Conservation (phyloP, 768 basidiomycete species). For the Boletales sp. region DNA sequence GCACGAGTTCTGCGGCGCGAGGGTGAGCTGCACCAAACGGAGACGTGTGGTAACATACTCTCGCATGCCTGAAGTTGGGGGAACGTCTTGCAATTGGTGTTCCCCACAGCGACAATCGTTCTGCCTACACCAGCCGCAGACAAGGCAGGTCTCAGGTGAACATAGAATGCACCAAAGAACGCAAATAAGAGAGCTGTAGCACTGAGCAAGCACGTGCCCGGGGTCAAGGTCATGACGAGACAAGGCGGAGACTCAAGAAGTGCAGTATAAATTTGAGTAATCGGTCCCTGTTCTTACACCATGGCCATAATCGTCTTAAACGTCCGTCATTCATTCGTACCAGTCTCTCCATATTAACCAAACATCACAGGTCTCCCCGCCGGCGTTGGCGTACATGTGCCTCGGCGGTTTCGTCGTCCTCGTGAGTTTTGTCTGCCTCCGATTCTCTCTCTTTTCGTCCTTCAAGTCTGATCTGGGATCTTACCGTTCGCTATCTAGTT, state of each 20-base stretch:
- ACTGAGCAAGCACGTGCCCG: not conserved
- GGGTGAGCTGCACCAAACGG: constrained; percentile 9
- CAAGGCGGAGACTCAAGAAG: too few relatives aligned
- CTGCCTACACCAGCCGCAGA: constrained; percentile 42
- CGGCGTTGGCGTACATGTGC: constrained; percentile 58
- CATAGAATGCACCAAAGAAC: constrained; percentile 43
- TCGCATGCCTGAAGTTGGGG: constrained; percentile 64
- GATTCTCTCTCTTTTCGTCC: not conserved
- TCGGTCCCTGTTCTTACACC: too few relatives aligned
- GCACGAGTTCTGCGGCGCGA: constrained; percentile 44
- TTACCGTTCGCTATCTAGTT: constrained; percentile 46
- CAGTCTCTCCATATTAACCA: constrained; percentile 17
- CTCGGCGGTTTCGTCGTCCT: constrained; percentile 55
- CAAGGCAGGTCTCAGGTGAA: constrained; percentile 47
- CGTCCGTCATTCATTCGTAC: constrained; percentile 17
- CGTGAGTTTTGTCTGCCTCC: constrained; percentile 24
- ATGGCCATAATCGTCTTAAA: constrained; percentile 23
- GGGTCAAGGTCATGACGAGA: too few relatives aligned
- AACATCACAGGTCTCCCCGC: constrained; percentile 43
- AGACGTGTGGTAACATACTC: constrained; percentile 39
- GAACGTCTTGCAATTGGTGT: constrained; percentile 45
- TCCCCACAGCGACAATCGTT: constrained; percentile 42
- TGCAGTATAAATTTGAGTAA: too few relatives aligned
- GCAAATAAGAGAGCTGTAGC: constrained; percentile 32
- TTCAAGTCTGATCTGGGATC: not conserved